Base-by-base conservation (phyloP, 805 yeast species). In the Candida takata region DNA sequence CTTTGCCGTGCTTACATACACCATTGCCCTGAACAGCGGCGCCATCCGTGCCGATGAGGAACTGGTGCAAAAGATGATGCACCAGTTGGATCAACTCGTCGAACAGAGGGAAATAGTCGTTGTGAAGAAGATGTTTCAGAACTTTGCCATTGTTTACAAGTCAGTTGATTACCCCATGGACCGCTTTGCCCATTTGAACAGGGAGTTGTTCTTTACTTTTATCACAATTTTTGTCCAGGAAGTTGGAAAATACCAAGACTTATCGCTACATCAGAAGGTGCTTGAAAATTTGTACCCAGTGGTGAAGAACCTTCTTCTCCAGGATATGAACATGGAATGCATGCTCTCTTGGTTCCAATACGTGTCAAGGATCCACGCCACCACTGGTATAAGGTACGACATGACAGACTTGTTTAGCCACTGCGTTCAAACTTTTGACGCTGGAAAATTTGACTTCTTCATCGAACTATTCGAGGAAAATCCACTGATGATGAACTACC, bases 1-100 rank as follows among this genome's bases (percentile, higher is more conserved):
- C 54, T 79, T 85, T 49, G 95, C 95, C 1, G 95, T 94, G 0
- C 66, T 83, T 38, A 85, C 95, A 0, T 77, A 74, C 40, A 71
- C 85, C 0, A 92, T 85, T 5, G 64, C 69, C 43, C 56, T 81
- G 29, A 74, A 72, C 21, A 7, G 13, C 14, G 6, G 12, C 5
- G 12, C 23, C 4, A 11, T 16, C 21, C 35, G 6, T 27, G 35
- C 17, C 34, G 38, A n/a, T 44, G 48, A 6, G 4, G 45, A 48
- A 4, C 17, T 36, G 12, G 47, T 48, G 7, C 42, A 45, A 10
- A 39, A 36, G 8, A 25, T 52, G 14, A 27, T 49, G 3, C 24
- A 16, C 19, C 58, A 20, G 23, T 2, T 20, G 23, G 10, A 20
- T 20, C 23, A 20, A 2, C 23, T 20, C 23, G 23, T 20, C 10